A percentile compares a stretch with the other conserved stretches of the same genome.
phyloP scores from a whole-genome alignment of 1,284 basidiomycete genomes.

The Violaceomyces palustris region DNA sequence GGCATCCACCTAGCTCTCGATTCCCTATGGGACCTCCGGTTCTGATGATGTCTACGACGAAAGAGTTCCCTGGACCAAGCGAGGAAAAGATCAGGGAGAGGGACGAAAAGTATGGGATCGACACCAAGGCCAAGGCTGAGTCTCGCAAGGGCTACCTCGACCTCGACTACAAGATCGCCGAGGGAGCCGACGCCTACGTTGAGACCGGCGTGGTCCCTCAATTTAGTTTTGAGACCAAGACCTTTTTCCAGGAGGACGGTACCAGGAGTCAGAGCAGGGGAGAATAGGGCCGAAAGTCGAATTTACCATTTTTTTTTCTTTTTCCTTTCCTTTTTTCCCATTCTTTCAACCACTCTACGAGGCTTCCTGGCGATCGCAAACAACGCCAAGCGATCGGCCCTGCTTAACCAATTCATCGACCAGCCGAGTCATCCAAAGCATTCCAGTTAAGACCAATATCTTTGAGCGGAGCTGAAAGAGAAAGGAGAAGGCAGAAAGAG shows the following conservation, averaged over 20 bases:
- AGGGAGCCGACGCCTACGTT: conserved; percentile 16
- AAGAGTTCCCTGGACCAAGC: not conserved
- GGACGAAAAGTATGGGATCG: conserved; percentile 10
- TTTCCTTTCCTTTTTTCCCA: no score
- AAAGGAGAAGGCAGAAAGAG: not conserved
- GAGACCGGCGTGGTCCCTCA: conserved; percentile 9
- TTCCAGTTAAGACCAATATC: no score
- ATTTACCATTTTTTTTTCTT: no score
- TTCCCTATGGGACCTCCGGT: conserved; percentile 15
- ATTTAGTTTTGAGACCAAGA: no score
- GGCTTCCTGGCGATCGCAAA: no score
- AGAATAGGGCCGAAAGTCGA: no score
- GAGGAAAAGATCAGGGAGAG: conserved; percentile 3
- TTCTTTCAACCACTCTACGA: no score
- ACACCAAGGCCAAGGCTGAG: conserved; percentile 13
- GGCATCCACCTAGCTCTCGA: not conserved
- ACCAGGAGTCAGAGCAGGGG: no score
- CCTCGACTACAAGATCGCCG: conserved; percentile 4
- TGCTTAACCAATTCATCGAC: no score
- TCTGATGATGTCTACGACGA: conserved; percentile 22
- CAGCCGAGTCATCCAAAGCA: no score
- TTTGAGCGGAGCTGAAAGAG: not conserved
- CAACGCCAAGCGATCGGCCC: no score
- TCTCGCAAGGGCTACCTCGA: conserved; percentile 10
- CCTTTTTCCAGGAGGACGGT: no score